Conservation (phyloP, 2,329 filamentous ascomycete genomes). For the Lomentospora prolificans region DNA sequence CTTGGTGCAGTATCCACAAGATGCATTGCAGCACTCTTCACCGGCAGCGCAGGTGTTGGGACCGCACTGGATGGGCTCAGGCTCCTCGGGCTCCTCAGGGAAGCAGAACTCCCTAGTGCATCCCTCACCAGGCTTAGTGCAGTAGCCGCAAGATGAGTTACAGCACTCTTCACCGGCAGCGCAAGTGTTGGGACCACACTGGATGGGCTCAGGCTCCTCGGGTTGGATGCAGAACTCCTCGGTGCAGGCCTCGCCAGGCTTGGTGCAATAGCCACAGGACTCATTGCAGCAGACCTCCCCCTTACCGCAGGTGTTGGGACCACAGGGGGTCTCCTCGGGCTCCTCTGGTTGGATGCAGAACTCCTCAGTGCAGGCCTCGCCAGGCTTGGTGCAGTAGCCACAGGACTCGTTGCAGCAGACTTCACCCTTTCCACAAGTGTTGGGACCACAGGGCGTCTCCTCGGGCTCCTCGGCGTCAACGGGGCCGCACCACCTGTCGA, state of each 20-base stretch:
- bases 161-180: constrained; percentile 1
- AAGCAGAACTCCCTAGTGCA: constrained; percentile 2
- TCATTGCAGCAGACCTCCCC: constrained; percentile 1
- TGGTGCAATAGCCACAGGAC: not conserved
- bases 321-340: not conserved
- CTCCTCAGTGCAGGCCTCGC: not conserved
- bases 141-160: constrained; percentile 10
- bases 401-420: constrained; percentile 6
- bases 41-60: not conserved
- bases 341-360: not conserved
- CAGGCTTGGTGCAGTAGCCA: constrained; percentile 10
- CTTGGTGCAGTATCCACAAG: not conserved
- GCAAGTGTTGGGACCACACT: constrained; percentile 1
- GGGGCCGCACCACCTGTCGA: not conserved
- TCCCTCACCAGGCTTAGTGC: constrained; percentile 7
- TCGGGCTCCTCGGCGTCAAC: not conserved
- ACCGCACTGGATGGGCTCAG: not conserved
- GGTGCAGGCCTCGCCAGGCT: constrained; percentile 4
- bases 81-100: not conserved
- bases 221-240: not conserved
- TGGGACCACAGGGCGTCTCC: not conserved
- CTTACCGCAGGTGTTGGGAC: not conserved
- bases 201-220: not conserved
- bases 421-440: not conserved
- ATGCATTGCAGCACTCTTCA: not conserved